Base-by-base conservation (phyloP, 768 basidiomycete genomes). In the Hypsizygus marmoreus region DNA sequence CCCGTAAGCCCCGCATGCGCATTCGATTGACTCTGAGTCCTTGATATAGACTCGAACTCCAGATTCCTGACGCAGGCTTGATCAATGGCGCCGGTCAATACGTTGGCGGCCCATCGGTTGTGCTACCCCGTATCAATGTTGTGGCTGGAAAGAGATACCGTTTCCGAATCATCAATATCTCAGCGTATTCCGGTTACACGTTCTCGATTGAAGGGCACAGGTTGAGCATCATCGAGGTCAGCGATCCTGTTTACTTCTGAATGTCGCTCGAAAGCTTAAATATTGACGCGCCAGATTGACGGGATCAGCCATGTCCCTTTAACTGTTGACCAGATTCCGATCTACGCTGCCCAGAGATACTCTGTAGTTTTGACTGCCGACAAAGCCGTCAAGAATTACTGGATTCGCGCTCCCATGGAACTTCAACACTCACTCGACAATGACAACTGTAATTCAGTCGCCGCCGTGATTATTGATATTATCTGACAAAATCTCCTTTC, bases 91-190 rank as follows among this genome's bases (percentile, higher is more conserved):
- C 65, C 26, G 55, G 56, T 31, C 48, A 53, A 24, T 73, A 68
- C 47, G 5, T 44, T 10, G 70, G 65, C 10, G 74, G 74, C 6
- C 68, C 74, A n/a, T 7, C 35, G 2, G 47, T 53, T 6, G 51
- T 63, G 1, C 60, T 74, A 19, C 36, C 75, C 0, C 60, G 71
- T 4, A 49, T 75, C 51, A 60, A 64, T 32, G 69, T 76, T 25
- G 36, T 48, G 4, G 46, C 48, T 6, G 65, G 68, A 10, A 72
- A 66, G 41, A 47, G 54, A 23, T 56, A 50, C 30, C 71, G 75
- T 13, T 69, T 76, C 56, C 73, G 75, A 7, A 14, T 76, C 14
- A 47, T 77, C 44, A 54, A 59, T 37, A 65, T 61, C n/a, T 67
- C 73, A 17, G 76, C 71, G 36, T 58, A 62, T 14, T 50, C 47